Evolutionary conservation across 805 yeast species (phyloP).

Genomic region (Candida germanica): DNA sequence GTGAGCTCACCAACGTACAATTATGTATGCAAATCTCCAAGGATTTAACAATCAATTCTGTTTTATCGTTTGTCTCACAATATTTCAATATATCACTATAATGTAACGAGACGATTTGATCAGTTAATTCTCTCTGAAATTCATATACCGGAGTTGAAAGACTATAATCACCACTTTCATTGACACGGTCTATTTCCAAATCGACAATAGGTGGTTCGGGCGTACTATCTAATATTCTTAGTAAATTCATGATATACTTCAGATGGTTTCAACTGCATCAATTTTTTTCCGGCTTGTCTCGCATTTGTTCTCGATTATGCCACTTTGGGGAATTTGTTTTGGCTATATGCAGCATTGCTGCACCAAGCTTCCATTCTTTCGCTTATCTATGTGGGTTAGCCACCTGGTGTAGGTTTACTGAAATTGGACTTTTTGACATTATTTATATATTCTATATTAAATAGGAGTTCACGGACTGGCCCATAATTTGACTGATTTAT

Average conservation of each 20-base stretch:
- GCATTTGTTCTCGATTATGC: too few species aligned
- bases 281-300: too few species aligned
- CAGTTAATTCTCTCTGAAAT: slow-evolving; percentile 83
- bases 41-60: slow-evolving; percentile 64
- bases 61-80: slow-evolving; percentile 58
- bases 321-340: too few species aligned
- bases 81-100: slow-evolving; percentile 87
- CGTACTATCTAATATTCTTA: slow-evolving; percentile 72
- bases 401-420: too few species aligned
- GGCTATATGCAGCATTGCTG: too few species aligned
- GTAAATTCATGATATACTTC: slow-evolving; percentile 85
- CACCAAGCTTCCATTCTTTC: too few species aligned
- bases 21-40: slow-evolving; percentile 72
- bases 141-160: slow-evolving; percentile 81
- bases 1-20: slow-evolving; percentile 78
- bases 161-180: slow-evolving; percentile 61
- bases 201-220: slow-evolving; percentile 81
- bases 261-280: too few species aligned
- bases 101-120: slow-evolving; percentile 87
- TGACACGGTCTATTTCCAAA: slow-evolving; percentile 42
- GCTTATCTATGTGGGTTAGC: too few species aligned
- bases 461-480: too few species aligned
- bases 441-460: too few species aligned
- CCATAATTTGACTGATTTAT: slow-evolving; percentile 73
- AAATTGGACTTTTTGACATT: too few species aligned